Evolutionary conservation across 257 asterid species (phyloP).

Genomic region (Capsicum rhomboideum): DNA sequence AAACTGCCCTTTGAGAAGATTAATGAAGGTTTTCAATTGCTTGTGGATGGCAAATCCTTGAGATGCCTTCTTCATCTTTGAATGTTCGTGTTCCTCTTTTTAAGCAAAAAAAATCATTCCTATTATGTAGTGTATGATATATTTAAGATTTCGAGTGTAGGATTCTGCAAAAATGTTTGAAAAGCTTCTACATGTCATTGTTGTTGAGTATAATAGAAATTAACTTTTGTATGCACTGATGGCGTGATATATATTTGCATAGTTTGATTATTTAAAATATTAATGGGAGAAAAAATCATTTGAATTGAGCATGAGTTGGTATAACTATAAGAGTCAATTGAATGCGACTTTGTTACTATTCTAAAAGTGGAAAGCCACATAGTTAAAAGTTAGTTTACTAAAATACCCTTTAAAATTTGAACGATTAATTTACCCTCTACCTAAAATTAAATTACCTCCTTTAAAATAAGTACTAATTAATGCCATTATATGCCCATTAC

Average conservation of each 20-base stretch:
- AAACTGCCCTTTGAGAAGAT: constrained; percentile 60
- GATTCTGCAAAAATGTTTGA: not conserved
- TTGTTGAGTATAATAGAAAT: not conserved
- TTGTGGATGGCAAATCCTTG: constrained; percentile 62
- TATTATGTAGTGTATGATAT: not conserved
- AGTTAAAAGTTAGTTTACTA: too few relatives aligned
- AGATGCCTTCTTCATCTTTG: constrained; percentile 73
- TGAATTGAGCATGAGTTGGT: not conserved
- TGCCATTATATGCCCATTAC: too few relatives aligned
- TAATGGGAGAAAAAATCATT: not conserved
- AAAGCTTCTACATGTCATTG: not conserved
- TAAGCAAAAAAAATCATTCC: not conserved
- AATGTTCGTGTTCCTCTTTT: too few relatives aligned
- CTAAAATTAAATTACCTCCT: too few relatives aligned
- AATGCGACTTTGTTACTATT: not conserved
- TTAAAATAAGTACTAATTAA: too few relatives aligned
- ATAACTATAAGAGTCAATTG: not conserved
- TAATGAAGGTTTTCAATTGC: constrained; percentile 66
- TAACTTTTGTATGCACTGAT: not conserved
- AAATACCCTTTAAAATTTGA: too few relatives aligned
- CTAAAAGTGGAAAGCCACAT: too few relatives aligned
- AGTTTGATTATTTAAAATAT: not conserved
- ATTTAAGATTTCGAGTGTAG: not conserved
- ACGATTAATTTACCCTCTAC: too few relatives aligned
- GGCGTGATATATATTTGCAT: not conserved